Conservation (phyloP, 1,139 yeast species). For the Debaryomyces sp. region DNA sequence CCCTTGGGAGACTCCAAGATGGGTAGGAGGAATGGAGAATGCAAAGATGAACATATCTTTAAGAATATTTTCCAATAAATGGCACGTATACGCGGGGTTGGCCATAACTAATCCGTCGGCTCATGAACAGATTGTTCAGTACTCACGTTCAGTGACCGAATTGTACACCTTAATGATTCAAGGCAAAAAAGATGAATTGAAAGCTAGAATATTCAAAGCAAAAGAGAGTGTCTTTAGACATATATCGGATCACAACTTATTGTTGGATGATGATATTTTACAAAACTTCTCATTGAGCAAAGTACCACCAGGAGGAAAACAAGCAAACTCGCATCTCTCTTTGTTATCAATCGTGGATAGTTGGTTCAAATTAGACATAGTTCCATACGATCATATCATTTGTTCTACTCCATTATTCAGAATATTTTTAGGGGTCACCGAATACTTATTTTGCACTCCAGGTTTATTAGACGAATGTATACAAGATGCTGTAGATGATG, state of each 20-base stretch:
- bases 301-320: constrained; percentile 68
- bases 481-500: constrained; percentile 65
- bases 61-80: constrained; percentile 87
- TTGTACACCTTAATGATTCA: constrained; percentile 82
- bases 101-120: constrained; percentile 97
- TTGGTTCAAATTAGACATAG: constrained; percentile 82
- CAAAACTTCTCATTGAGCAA: constrained; percentile 80
- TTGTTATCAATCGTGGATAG: constrained; percentile 90
- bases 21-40: constrained; percentile 94
- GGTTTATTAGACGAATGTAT: constrained; percentile 79
- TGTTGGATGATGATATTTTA: constrained; percentile 78
- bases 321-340: constrained; percentile 88
- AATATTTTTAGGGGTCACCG: constrained; percentile 91
- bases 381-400: constrained; percentile 95
- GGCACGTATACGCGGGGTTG: constrained; percentile 98
- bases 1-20: constrained; percentile 88
- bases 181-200: constrained; percentile 60
- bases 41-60: constrained; percentile 92
- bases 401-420: constrained; percentile 93
- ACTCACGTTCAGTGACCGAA: constrained; percentile 82
- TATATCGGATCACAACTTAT: constrained; percentile 51
- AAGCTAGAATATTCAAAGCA: constrained; percentile 62
- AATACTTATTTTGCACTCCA: constrained; percentile 84
- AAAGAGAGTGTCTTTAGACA: constrained; percentile 76
- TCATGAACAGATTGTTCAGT: constrained; percentile 86